Conservation (phyloP, 805 yeast species). For the Starmerella scarabaei region DNA sequence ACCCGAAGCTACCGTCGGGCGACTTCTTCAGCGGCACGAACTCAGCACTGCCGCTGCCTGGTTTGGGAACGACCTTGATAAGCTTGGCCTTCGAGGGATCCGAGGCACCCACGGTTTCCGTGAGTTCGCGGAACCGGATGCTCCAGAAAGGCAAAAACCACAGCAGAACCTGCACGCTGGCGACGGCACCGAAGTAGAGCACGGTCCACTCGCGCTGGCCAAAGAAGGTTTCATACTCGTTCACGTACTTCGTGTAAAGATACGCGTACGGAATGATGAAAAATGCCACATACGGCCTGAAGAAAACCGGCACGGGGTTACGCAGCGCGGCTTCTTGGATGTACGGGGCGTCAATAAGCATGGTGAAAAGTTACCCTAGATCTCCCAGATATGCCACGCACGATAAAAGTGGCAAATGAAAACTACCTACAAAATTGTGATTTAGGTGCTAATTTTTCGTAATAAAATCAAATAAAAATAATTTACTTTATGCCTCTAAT, state of each 20-base stretch:
- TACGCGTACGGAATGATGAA: constrained; percentile 66
- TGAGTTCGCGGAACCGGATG: constrained; percentile 49
- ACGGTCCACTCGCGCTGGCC: constrained; percentile 94
- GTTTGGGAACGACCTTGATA: constrained; percentile 64
- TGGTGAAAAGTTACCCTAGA: no score
- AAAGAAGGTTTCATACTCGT: constrained; percentile 66
- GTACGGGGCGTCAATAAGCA: constrained; percentile 52
- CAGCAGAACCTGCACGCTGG: constrained; percentile 60
- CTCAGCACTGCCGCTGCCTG: constrained; percentile 76
- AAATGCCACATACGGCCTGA: constrained; percentile 73
- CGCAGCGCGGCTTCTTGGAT: constrained; percentile 62
- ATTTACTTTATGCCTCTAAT: no score
- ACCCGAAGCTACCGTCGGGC: constrained; percentile 48
- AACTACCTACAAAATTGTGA: no score
- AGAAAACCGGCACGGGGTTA: constrained; percentile 45
- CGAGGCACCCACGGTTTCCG: constrained; percentile 49
- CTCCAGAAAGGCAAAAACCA: constrained; percentile 95
- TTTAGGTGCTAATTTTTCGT: no score
- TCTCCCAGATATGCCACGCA: no score
- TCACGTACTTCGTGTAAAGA: constrained; percentile 49
- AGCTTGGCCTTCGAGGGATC: constrained; percentile 52
- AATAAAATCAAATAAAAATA: no score
- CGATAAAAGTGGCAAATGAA: no score
- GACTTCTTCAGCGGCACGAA: constrained; percentile 50
- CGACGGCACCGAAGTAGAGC: constrained; percentile 62